A percentile compares a stretch with the other conserved stretches of the same genome.
Evolutionary conservation across 116 monocot genomes (phyloP).

Genomic region (Zostera marina): DNA sequence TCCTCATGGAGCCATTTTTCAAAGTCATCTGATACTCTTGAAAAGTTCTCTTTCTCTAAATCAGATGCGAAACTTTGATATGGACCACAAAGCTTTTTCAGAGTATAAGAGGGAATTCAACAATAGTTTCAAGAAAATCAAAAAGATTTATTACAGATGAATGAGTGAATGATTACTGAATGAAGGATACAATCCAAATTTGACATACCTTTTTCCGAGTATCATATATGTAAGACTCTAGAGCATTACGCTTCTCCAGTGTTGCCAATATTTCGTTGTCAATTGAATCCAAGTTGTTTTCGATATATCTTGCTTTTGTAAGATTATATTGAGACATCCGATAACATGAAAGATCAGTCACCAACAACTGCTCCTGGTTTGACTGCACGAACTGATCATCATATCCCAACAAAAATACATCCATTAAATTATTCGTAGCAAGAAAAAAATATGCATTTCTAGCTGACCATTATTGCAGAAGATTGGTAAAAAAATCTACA

Average conservation of each 20-base stretch:
- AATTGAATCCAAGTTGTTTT: slow-evolving; percentile 33
- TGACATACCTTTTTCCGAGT: slow-evolving; percentile 63
- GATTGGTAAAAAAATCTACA: no score
- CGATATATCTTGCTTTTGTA: slow-evolving; percentile 37
- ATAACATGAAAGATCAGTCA: slow-evolving; percentile 23
- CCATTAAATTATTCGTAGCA: no score
- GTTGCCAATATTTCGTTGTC: slow-evolving; percentile 63
- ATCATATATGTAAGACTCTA: slow-evolving; percentile 77
- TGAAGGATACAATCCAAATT: neutral
- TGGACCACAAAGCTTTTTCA: slow-evolving; percentile 44
- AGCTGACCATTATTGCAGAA: no score
- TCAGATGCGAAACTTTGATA: slow-evolving; percentile 65
- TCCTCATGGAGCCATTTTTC: slow-evolving; percentile 91
- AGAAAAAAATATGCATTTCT: no score
- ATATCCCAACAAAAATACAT: no score
- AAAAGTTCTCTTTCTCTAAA: slow-evolving; percentile 53
- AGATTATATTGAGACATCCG: slow-evolving; percentile 30
- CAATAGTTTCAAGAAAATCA: neutral
- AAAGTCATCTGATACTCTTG: slow-evolving; percentile 46
- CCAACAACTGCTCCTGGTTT: no score
- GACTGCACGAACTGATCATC: no score
- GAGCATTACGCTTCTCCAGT: slow-evolving; percentile 59
- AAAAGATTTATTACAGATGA: neutral
- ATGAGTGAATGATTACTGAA: neutral
- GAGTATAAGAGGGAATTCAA: neutral